Base-by-base conservation (phyloP, 495 filamentous ascomycete genomes). In the Neurospora sublineolata region DNA sequence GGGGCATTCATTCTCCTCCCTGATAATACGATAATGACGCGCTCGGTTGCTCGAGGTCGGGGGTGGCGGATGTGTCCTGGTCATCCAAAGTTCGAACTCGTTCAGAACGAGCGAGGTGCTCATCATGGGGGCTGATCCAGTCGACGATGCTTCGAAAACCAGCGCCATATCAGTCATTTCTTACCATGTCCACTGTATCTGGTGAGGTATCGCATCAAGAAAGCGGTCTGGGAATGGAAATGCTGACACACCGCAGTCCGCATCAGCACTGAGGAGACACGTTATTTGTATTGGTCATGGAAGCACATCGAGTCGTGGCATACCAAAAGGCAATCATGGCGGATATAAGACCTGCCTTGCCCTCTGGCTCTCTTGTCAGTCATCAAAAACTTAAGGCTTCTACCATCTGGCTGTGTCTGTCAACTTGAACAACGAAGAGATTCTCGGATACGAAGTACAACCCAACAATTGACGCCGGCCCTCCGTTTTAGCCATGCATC, bases 31-130 rank as follows among this genome's bases (percentile, higher is more conserved):
- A 46, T 18, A 0, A 9, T 46, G 42, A 23, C n/a, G n/a, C 42
- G 16, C 42, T 0, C 2, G 18, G 0, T 0, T 3, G 8, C n/a
- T 46, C 0, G 42, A 0, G 42, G 3, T 3, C 1, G n/a, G 12
- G 44, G 16, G 0, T 46, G 44, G 12, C 0, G n/a, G 1, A 20
- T 23, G 3, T 20, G 3, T 52, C n/a, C 9, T 20, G 44, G 10
- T 10, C 42, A 9, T 46, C 42, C 14, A 10, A 40, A 40, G 41
- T 42, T 5, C 44, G 3, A 52, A 52, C 44, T 52, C 10, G 3
- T 20, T 23, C 2, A 4, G 1, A 20, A 10, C n/a, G 9, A 52
- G 8, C 3, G 44, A 52, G 3, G 44, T 12, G 20, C 1, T 23
- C 1, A 8, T 52, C 9, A 52, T 1, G 9, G 20, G n/a, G 44